phyloP scores from a whole-genome alignment of 83 land plant genomes.

The Picea abies region DNA sequence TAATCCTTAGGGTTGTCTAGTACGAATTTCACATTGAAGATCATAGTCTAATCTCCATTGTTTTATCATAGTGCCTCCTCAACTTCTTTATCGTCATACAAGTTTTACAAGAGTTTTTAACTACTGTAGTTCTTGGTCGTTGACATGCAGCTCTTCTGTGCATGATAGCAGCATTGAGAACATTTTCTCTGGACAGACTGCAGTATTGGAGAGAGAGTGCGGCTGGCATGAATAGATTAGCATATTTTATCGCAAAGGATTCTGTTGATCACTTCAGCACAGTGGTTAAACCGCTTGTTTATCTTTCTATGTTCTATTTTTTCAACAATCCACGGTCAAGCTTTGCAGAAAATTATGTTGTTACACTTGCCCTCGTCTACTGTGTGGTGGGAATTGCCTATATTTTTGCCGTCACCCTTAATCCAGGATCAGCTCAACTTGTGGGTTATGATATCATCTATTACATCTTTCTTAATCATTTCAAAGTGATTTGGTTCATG shows the following conservation, averaged over 20 bases:
- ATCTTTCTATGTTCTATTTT: conserved; percentile 98
- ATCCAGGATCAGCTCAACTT: conserved; percentile 92
- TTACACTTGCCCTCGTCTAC: conserved; percentile 81
- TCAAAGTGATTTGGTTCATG: background rate
- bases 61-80: background rate
- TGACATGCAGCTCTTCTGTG: conserved; percentile 80
- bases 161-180: conserved; percentile 92
- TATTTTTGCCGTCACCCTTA: conserved; percentile 73
- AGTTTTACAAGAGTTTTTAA: background rate
- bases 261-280: conserved; percentile 88
- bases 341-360: conserved; percentile 69
- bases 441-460: conserved; percentile 38
- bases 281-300: conserved; percentile 84
- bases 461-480: background rate
- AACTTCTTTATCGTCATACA: background rate
- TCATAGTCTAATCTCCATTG: background rate
- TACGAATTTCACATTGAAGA: background rate
- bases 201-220: conserved; percentile 98
- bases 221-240: conserved; percentile 94
- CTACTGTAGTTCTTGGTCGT: background rate
- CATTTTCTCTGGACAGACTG: conserved; percentile 90
- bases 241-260: conserved; percentile 93
- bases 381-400: conserved; percentile 96
- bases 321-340: conserved; percentile 92
- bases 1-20: background rate